Base-by-base conservation (phyloP, 805 yeast genomes). In the Myxozyma sirexii region DNA sequence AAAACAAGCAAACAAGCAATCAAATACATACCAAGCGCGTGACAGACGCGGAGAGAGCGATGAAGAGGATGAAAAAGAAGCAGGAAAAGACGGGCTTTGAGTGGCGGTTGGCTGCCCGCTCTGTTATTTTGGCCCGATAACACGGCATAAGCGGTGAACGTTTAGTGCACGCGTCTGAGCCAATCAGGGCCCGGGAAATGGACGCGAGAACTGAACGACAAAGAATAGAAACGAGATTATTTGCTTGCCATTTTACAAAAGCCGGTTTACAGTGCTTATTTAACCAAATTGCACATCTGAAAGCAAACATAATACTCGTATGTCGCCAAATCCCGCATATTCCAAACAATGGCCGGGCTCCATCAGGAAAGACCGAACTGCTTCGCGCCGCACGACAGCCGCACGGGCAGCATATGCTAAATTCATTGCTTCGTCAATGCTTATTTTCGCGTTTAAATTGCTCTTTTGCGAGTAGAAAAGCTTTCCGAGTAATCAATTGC, bases 1-100 rank as follows among this genome's bases (percentile, higher is more conserved):
- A 1, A 15, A 47, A 15, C 51, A 31, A 17, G 4, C 31, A 7
- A 47, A 33, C 12, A 17, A 13, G 21, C 10, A 4, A 24, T 23
- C 12, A 4, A 23, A 7, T 8, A 47, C 51, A 47, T 47, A 47
- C 51, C 51, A 47, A 37, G 27, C 51, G 42, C 51, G 51, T 23
- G 27, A 47, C 8, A 17, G 41, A 31, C 51, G 51, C 51, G 51
- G 27, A 17, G 15, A 4, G 19, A 47, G 15, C 7, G 41, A 35
- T 17, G 51, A 23, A 35, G 26, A 19, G 41, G 51, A 21, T 21
- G 41, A 31, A 47, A 33, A 15, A 21, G 29, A 21, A 33, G 41
- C n/a, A 47, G 51, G 33, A 33, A 47, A 47, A 47, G 51, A 17
- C 39, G 41, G 41, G 23, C 41, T 35, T 10, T 7, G 17, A 41